Percentiles rank a stretch among this genome's conserved stretches.
Evolutionary conservation across 257 asterid genomes (phyloP).

Genomic region (Leonotis leonurus): DNA sequence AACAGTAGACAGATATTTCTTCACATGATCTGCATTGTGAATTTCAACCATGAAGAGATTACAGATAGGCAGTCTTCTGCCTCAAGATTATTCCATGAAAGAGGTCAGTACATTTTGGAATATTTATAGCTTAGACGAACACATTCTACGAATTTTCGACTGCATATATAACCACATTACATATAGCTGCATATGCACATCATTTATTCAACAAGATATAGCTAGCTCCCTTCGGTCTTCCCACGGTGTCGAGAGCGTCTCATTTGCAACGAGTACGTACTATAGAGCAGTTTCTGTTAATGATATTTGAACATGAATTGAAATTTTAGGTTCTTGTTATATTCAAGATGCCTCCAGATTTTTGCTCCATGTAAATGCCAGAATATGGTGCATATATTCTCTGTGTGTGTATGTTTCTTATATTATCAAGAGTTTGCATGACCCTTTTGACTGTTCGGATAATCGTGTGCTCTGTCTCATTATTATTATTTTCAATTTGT

Average conservation of each 20-base stretch:
- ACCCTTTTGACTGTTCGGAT: no score
- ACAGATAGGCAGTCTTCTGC: neutral
- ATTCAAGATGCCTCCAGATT: neutral
- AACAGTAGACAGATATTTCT: conserved; percentile 6
- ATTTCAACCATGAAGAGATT: neutral
- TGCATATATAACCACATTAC: no score
- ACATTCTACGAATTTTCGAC: neutral
- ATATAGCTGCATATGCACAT: neutral
- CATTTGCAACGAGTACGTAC: neutral
- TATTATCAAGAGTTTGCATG: no score
- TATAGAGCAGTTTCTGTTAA: neutral
- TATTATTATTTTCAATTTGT: no score
- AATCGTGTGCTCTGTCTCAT: no score
- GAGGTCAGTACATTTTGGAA: conserved; percentile 11
- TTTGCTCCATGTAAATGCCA: no score
- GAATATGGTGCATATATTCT: no score
- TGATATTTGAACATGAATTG: neutral
- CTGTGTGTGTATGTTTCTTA: no score
- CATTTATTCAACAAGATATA: neutral
- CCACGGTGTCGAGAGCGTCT: neutral
- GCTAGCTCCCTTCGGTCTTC: neutral
- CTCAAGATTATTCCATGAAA: neutral
- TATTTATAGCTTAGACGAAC: no score
- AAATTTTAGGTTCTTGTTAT: neutral
- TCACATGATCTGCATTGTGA: neutral